Conservation (phyloP, 495 filamentous ascomycete genomes). For the Penicillium cosmopolitanum region DNA sequence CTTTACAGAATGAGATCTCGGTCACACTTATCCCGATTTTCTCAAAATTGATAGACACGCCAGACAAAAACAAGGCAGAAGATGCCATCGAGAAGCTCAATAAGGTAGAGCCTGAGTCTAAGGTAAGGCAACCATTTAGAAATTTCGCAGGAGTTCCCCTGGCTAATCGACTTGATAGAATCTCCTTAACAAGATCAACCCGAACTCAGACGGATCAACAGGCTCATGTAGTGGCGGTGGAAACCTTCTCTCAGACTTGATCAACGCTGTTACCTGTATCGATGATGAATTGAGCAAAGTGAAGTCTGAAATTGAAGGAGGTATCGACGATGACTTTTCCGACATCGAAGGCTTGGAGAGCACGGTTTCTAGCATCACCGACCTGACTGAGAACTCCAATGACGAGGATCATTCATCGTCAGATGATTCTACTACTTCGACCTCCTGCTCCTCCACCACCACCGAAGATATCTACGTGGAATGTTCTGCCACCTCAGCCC, state of each 20-base stretch:
- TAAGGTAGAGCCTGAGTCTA: constrained; percentile 1
- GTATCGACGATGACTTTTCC: constrained; percentile 4
- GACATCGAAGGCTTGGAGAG: not conserved
- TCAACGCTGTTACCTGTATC: not conserved
- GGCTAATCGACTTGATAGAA: not conserved
- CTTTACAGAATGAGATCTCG: constrained; percentile 7
- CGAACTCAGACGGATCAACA: not conserved
- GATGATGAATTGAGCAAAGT: constrained; percentile 1
- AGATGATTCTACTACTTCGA: not conserved
- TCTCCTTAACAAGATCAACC: not conserved
- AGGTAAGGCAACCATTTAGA: not conserved
- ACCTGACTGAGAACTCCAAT: not conserved
- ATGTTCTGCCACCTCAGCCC: constrained; percentile 2
- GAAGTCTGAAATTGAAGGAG: not conserved
- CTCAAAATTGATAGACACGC: not conserved
- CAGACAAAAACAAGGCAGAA: constrained; percentile 4
- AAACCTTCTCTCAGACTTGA: not conserved
- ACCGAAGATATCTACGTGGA: constrained; percentile 3
- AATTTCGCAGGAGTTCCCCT: not conserved
- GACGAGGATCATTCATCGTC: not conserved
- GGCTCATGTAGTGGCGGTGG: constrained; percentile 4
- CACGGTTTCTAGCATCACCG: not conserved
- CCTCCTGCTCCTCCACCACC: not conserved
- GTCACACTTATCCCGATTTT: constrained; percentile 7
- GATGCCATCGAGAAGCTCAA: constrained; percentile 5